A percentile compares a stretch with the other conserved stretches of the same genome.
Evolutionary conservation across 2,329 filamentous ascomycete species (phyloP).

Genomic region (Penicillium sp.): DNA sequence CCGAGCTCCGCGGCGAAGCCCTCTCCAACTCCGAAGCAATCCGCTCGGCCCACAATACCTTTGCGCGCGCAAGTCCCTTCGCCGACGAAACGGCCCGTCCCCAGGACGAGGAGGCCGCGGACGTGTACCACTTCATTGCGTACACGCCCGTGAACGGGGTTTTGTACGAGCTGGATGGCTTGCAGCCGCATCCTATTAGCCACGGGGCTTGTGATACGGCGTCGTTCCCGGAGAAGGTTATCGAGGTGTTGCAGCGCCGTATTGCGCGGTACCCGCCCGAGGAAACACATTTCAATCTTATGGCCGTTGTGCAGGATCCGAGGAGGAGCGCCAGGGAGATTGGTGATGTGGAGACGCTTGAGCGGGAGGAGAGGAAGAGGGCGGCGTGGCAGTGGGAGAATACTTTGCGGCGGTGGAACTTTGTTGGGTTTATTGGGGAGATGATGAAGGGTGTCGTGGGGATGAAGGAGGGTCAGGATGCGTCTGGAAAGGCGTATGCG

Average conservation of each 20-base stretch:
- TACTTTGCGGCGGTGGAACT: conserved; percentile 85
- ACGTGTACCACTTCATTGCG: conserved; percentile 96
- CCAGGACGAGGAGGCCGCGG: conserved; percentile 61
- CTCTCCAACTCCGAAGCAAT: conserved; percentile 70
- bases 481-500: conserved; percentile 59
- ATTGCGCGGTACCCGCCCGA: conserved; percentile 79
- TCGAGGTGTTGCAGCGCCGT: conserved; percentile 80
- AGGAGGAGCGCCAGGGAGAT: conserved; percentile 73
- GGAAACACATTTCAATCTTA: conserved; percentile 93
- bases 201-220: conserved; percentile 73
- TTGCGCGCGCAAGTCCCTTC: conserved; percentile 85
- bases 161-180: conserved; percentile 91
- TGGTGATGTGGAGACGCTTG: conserved; percentile 75
- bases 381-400: conserved; percentile 94
- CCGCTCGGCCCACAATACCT: conserved; percentile 82
- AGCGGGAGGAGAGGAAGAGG: conserved; percentile 78
- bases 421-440: conserved; percentile 92
- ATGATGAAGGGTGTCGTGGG: conserved; percentile 82
- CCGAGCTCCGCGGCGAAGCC: conserved; percentile 69
- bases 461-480: conserved; percentile 66
- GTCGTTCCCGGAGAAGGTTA: conserved; percentile 75
- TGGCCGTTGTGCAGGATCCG: conserved; percentile 86
- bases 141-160: conserved; percentile 78
- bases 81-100: conserved; percentile 81
- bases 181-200: conserved; percentile 87